phyloP scores from a whole-genome alignment of 805 yeast genomes.

The Torulaspora maleeae region DNA sequence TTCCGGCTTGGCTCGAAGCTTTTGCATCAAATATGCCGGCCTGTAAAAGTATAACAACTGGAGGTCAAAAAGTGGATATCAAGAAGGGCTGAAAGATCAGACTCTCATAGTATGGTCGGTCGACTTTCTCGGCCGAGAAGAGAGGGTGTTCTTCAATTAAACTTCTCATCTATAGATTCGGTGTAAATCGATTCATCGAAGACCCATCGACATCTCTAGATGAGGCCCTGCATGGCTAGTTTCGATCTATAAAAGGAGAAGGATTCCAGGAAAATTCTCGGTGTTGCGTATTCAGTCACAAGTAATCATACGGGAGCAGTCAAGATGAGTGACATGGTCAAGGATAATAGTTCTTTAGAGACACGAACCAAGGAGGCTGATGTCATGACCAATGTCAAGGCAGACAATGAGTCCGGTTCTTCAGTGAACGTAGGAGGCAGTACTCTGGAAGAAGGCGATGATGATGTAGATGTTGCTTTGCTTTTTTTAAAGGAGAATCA shows the following conservation, averaged over 20 bases:
- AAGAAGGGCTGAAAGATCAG: background rate
- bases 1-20: conserved; percentile 1
- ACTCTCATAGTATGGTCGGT: background rate
- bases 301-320: no score
- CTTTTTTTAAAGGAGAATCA: conserved; percentile 19
- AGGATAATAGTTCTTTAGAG: conserved; percentile 1
- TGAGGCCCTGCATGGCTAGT: background rate
- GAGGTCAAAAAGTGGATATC: conserved; percentile 2
- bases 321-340: background rate
- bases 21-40: conserved; percentile 8
- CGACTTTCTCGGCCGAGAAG: conserved; percentile 3
- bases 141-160: no score
- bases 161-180: background rate
- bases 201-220: background rate
- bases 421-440: conserved; percentile 1
- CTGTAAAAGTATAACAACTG: conserved; percentile 11
- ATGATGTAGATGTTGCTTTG: conserved; percentile 26
- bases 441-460: conserved; percentile 5
- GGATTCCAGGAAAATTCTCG: background rate
- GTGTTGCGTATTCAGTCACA: no score
- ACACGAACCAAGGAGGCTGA: background rate
- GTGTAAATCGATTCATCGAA: background rate
- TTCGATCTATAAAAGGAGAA: background rate
- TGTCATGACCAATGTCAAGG: conserved; percentile 5
- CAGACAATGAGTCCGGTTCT: conserved; percentile 7